A percentile compares a stretch with the other conserved stretches of the same genome.
Evolutionary conservation across 768 basidiomycete species (phyloP).

Genomic region (Trametes sanguinea): DNA sequence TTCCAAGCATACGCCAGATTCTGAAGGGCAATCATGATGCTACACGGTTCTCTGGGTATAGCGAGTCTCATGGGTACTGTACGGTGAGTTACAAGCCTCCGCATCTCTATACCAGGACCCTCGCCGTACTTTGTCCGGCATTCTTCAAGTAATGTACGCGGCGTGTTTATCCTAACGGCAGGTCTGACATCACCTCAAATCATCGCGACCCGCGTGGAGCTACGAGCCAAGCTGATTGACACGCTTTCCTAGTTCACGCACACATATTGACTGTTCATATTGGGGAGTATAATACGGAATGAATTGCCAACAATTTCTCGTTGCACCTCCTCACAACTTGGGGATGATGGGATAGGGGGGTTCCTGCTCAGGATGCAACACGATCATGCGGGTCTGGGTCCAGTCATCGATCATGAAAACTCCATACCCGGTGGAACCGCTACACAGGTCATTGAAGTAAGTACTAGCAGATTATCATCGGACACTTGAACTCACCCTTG

Average conservation of each 20-base stretch:
- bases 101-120: neutral
- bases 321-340: neutral
- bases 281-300: neutral
- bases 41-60: neutral
- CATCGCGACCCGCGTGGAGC: too few relatives aligned
- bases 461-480: neutral
- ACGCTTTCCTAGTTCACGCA: neutral
- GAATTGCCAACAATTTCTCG: neutral
- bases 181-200: too few relatives aligned
- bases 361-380: constrained; percentile 39
- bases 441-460: neutral
- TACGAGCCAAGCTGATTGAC: too few relatives aligned
- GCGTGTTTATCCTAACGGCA: too few relatives aligned
- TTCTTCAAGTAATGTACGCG: too few relatives aligned
- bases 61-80: neutral
- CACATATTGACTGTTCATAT: neutral
- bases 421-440: constrained; percentile 46
- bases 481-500: constrained; percentile 43
- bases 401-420: constrained; percentile 53
- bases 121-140: too few relatives aligned
- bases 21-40: neutral
- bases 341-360: constrained; percentile 7
- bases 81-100: neutral
- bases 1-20: constrained; percentile 12
- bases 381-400: constrained; percentile 46